Base-by-base conservation (phyloP, 441 rosid genomes). In the Populus hybrid region DNA sequence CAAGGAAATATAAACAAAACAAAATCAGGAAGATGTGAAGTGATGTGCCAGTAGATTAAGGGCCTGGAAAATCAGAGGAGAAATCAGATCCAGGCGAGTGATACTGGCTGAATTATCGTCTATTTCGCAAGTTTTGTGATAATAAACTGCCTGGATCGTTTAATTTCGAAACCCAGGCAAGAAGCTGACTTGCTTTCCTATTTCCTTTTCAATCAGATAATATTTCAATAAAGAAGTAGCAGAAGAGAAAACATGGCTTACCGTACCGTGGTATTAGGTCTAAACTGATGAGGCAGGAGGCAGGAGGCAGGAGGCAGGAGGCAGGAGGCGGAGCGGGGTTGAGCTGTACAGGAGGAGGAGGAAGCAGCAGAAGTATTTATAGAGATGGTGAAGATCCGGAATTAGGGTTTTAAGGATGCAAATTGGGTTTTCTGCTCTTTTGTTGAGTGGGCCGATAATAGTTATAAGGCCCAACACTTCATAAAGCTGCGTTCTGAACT, bases 51-150 rank as follows among this genome's bases (percentile, higher is more conserved):
- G 91, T 40, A 82, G 63, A 32, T 57, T 71, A 90, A 90, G 92
- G 94, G 92, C 92, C 91, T 78, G 83, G 82, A 86, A 69, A 87
- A 85, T 90, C 91, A 88, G 34, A 7, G 18, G 2, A 7, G 10
- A 69, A 0, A 4, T 90, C 91, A 87, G 85, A 86, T 85, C 75
- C 91, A 88, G 91, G 90, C 86, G 89, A 89, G 90, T 88, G 93
- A 83, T 80, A 81, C 91, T 72, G 89, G 81, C 79, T 72, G 18
- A 36, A n/a, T 46, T 7, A 59, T 11, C 4, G 65, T 77, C 24
- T 0, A 10, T 90, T 0, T 88, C 81, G 93, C 89, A 88, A 88
- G 91, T 73, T 84, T 74, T 5, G 24, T 9, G 4, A 53, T 1
- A 14, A 40, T 72, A 9, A 66, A 84, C 81, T 88, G 88, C 16